Evolutionary conservation across 129 eudicot species (phyloP).

Genomic region (Centella asiatica): DNA sequence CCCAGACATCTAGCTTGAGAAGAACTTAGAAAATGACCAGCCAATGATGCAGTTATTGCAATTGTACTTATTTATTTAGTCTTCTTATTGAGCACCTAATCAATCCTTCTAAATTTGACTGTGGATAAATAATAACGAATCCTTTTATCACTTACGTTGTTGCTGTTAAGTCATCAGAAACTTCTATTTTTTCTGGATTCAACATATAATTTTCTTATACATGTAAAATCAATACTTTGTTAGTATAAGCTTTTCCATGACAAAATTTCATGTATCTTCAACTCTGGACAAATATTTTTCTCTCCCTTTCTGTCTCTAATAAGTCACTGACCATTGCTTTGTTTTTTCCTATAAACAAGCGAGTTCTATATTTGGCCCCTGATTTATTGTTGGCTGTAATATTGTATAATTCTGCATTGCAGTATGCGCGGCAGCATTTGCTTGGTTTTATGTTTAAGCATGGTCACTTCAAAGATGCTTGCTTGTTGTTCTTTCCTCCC

Average conservation of each 20-base stretch:
- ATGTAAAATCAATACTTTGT: background rate
- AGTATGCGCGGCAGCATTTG: conserved; percentile 77
- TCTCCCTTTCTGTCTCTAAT: background rate
- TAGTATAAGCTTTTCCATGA: too few relatives aligned
- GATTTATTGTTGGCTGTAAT: background rate
- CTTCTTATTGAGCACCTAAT: background rate
- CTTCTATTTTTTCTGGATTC: background rate
- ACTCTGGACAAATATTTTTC: background rate
- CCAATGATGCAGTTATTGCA: background rate
- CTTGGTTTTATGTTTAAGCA: conserved; percentile 88
- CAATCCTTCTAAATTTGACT: background rate
- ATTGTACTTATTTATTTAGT: conserved; percentile 4
- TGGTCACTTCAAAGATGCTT: conserved; percentile 83
- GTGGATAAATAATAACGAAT: background rate
- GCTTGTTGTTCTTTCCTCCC: conserved; percentile 81
- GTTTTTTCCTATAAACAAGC: background rate
- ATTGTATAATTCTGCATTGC: conserved; percentile 19
- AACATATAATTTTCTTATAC: background rate
- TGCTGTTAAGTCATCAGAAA: background rate
- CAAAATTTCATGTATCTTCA: background rate
- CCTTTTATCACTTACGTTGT: background rate
- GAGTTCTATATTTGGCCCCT: background rate
- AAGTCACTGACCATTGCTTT: background rate
- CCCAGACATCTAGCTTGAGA: background rate
- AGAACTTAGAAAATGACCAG: background rate